Percentiles rank a stretch among this genome's conserved stretches.
Evolutionary conservation across 208 protist genomes (phyloP).

Genomic region (Leishmania lainsoni): DNA sequence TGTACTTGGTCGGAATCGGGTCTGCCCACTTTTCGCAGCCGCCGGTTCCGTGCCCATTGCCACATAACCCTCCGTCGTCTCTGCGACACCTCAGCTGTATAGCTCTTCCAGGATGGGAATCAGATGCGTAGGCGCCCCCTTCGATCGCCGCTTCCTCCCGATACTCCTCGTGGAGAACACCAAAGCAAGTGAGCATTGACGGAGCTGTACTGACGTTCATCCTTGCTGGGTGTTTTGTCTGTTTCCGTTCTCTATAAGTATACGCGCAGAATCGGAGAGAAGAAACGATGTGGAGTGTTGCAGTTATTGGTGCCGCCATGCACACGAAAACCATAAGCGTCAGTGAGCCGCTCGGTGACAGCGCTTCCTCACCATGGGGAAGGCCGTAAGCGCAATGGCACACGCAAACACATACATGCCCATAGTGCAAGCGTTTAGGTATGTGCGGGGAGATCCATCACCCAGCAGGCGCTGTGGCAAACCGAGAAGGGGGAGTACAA

Average conservation of each 20-base stretch:
- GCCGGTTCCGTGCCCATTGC: constrained; percentile 16
- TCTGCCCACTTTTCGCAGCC: constrained; percentile 18
- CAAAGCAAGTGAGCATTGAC: constrained; percentile 27
- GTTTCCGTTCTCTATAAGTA: background rate
- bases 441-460: background rate
- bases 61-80: constrained; percentile 11
- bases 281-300: background rate
- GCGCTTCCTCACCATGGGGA: background rate
- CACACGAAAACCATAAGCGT: background rate
- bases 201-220: constrained; percentile 15
- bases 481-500: background rate
- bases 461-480: background rate
- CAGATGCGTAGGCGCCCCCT: constrained; percentile 27
- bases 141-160: constrained; percentile 5
- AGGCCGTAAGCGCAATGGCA: background rate
- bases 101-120: constrained; percentile 38
- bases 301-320: background rate
- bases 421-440: background rate
- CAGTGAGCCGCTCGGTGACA: background rate
- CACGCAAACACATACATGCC: background rate
- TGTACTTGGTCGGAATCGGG: constrained; percentile 22
- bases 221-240: background rate
- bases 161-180: constrained; percentile 20
- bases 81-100: background rate
- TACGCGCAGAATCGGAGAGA: background rate